Conservation (phyloP, 1,284 basidiomycete species). For the Puccinia horiana region DNA sequence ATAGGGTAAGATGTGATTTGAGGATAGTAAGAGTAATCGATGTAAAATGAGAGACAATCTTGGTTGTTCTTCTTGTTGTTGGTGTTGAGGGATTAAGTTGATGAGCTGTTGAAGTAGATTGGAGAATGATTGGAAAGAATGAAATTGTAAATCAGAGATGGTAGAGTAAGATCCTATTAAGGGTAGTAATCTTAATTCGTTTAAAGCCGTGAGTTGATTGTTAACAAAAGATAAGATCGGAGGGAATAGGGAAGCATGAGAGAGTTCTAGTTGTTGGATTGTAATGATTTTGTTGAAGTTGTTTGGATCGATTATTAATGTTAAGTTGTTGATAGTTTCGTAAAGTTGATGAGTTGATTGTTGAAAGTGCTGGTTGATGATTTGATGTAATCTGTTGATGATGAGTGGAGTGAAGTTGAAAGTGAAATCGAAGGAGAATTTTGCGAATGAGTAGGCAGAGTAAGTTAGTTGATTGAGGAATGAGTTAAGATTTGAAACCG, state of each 20-base stretch:
- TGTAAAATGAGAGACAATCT: too few relatives aligned
- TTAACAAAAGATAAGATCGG: slow-evolving; percentile 15
- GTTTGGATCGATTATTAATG: too few relatives aligned
- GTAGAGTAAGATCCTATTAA: slow-evolving; percentile 3
- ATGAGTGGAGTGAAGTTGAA: slow-evolving; percentile 55
- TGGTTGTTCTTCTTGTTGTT: background rate
- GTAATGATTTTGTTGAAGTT: too few relatives aligned
- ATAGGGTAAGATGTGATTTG: slow-evolving; percentile 3
- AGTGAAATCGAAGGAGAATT: slow-evolving; percentile 81
- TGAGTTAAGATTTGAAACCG: slow-evolving; percentile 72
- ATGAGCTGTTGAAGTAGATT: slow-evolving; percentile 2
- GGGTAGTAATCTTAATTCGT: slow-evolving; percentile 36
- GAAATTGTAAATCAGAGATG: background rate
- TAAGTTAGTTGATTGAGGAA: slow-evolving; percentile 88
- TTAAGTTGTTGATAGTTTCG: too few relatives aligned
- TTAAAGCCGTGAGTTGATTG: slow-evolving; percentile 30
- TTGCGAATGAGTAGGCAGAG: slow-evolving; percentile 83
- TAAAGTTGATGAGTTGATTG: too few relatives aligned
- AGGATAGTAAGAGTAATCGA: slow-evolving; percentile 14
- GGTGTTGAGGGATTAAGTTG: too few relatives aligned
- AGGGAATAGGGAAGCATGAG: slow-evolving; percentile 23
- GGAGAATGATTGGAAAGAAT: background rate
- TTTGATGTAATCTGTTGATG: slow-evolving; percentile 3
- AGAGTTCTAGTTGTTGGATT: too few relatives aligned
- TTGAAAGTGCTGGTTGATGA: slow-evolving; percentile 21